These are phyloP conservation scores for Xylaria sp. DNA, from an alignment of 2,329 filamentous ascomycete species.

Conservation along the genomic window DNA sequence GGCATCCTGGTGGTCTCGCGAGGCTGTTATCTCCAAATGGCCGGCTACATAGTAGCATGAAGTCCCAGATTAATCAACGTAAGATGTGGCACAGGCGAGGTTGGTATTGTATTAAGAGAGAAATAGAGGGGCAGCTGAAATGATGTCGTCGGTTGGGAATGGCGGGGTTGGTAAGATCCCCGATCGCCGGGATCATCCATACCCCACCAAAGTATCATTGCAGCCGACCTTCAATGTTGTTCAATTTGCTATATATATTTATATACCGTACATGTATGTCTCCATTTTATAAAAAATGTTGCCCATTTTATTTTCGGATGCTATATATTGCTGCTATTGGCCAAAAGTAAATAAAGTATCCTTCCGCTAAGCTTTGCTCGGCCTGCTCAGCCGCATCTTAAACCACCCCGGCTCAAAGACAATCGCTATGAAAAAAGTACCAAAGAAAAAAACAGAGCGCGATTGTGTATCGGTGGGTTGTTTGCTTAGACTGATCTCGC, in stretches of 20 bases:
- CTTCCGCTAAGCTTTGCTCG: neutral
- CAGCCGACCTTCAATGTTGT: too few species aligned
- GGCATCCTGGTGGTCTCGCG: conserved; percentile 48
- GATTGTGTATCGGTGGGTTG: neutral
- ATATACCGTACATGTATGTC: neutral
- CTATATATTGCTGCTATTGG: neutral
- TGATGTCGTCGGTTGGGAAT: conserved; percentile 7
- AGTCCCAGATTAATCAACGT: neutral
- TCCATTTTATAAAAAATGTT: neutral
- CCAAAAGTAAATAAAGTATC: neutral
- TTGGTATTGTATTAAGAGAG: neutral
- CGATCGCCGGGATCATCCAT: neutral
- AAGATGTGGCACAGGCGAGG: neutral
- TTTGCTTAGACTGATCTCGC: conserved; percentile 20
- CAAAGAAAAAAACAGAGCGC: neutral
- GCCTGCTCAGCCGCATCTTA: neutral
- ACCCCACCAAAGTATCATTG: neutral
- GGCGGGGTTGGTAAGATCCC: neutral
- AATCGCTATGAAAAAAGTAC: neutral
- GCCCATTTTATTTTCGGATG: neutral
- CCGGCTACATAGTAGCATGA: conserved; percentile 19
- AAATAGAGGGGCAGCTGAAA: conserved; percentile 25
- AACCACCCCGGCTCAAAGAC: neutral
- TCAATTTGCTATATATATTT: too few species aligned
- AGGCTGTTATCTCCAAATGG: neutral